phyloP scores from a whole-genome alignment of 495 filamentous ascomycete genomes.

The Glonium stellatum region DNA sequence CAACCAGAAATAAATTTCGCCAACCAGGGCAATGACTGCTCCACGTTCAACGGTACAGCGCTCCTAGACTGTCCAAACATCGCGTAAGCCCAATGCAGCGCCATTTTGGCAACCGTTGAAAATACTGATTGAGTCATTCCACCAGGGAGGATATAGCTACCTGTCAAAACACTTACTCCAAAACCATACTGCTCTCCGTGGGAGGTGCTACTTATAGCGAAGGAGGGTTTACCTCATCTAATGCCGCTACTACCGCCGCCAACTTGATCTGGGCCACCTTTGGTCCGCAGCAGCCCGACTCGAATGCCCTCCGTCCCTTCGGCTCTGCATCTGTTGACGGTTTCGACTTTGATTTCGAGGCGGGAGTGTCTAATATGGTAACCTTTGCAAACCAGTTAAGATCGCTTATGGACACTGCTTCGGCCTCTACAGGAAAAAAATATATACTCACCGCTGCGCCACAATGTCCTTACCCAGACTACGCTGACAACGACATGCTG shows the following conservation, averaged over 20 bases:
- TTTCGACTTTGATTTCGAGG: conserved; percentile 33
- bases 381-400: conserved; percentile 24
- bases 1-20: conserved; percentile 54
- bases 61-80: conserved; percentile 57
- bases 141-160: conserved; percentile 31
- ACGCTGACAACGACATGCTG: conserved; percentile 25
- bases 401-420: conserved; percentile 18
- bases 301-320: conserved; percentile 25
- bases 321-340: conserved; percentile 26
- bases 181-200: conserved; percentile 30
- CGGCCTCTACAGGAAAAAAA: conserved; percentile 7
- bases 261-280: conserved; percentile 27
- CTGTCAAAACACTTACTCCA: conserved; percentile 25
- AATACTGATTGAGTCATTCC: not conserved
- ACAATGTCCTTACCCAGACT: conserved; percentile 25
- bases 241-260: conserved; percentile 16
- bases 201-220: conserved; percentile 30
- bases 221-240: conserved; percentile 24
- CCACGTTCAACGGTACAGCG: conserved; percentile 48
- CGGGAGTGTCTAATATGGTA: conserved; percentile 22
- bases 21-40: conserved; percentile 52
- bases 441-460: conserved; percentile 27
- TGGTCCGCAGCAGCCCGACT: conserved; percentile 21
- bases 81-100: conserved; percentile 39
- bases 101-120: not conserved